These are phyloP conservation scores for Cladorrhinum sp. DNA, from an alignment of 2,329 filamentous ascomycete species.

Conservation along the genomic window DNA sequence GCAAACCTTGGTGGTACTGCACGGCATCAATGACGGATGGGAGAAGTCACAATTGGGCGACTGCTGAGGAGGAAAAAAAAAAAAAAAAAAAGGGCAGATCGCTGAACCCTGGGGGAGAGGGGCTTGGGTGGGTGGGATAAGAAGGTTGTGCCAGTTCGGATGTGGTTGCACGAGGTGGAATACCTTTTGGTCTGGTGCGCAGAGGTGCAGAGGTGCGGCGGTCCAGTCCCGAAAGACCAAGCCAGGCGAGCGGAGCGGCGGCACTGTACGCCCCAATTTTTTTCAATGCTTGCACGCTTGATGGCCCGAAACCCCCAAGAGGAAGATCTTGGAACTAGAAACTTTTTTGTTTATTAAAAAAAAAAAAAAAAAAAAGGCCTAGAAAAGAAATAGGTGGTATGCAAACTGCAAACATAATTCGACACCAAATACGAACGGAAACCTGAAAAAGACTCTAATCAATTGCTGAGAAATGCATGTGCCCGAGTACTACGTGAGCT, in stretches of 20 bases:
- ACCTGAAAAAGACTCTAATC: no score
- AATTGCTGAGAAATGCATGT: no score
- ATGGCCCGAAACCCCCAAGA: background rate
- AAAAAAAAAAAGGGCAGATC: constrained; percentile 11
- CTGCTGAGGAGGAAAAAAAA: constrained; percentile 6
- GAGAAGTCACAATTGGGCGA: constrained; percentile 22
- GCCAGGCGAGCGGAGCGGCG: background rate
- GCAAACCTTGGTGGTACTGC: constrained; percentile 11
- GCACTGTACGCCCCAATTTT: constrained; percentile 1
- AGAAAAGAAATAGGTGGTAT: background rate
- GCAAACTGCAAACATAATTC: no score
- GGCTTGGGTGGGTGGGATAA: constrained; percentile 15
- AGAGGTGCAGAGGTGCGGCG: constrained; percentile 4
- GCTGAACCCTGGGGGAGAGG: constrained; percentile 8
- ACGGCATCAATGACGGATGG: constrained; percentile 10
- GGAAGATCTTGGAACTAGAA: background rate
- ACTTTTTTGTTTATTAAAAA: no score
- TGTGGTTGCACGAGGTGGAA: constrained; percentile 26
- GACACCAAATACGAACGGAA: background rate
- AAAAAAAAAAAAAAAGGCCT: background rate
- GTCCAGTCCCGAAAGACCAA: background rate
- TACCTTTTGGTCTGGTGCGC: constrained; percentile 1
- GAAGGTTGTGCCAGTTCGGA: constrained; percentile 16
- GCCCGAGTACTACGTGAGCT: constrained; percentile 5
- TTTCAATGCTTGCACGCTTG: background rate